Percentiles rank a stretch among this genome's conserved stretches.
These are phyloP conservation scores for Rutstroemia sydowiana DNA, from an alignment of 2,329 filamentous ascomycete genomes.

Conservation along the genomic window DNA sequence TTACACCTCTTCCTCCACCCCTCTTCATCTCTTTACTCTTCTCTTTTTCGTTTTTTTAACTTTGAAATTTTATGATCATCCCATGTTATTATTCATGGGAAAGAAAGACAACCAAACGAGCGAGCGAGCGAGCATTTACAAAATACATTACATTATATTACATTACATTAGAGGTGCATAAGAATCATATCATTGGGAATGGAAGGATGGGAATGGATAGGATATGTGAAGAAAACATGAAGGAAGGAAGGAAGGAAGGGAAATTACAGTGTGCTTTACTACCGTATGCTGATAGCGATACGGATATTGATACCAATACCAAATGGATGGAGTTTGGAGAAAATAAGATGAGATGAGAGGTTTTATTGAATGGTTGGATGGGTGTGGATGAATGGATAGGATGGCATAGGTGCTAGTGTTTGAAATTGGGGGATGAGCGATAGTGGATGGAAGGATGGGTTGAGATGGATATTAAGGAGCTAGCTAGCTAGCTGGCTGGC, in stretches of 20 bases:
- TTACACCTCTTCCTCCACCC: not conserved
- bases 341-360: not conserved
- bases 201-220: not conserved
- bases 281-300: not conserved
- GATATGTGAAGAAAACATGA: not conserved
- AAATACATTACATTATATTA: too few species aligned
- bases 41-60: not conserved
- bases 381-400: not conserved
- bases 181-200: not conserved
- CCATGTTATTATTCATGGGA: too few species aligned
- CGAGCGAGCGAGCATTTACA: too few species aligned
- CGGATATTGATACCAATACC: not conserved
- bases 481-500: too few species aligned
- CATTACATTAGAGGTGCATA: not conserved
- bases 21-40: not conserved
- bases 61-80: not conserved
- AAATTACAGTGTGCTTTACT: too few species aligned
- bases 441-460: too few species aligned
- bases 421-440: not conserved
- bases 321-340: not conserved
- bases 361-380: not conserved
- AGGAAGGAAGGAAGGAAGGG: not conserved
- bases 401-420: not conserved
- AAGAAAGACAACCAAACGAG: too few species aligned
- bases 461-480: too few species aligned